Conservation (phyloP, 163 green algal species). For the Trebouxiophyceae sp. region DNA sequence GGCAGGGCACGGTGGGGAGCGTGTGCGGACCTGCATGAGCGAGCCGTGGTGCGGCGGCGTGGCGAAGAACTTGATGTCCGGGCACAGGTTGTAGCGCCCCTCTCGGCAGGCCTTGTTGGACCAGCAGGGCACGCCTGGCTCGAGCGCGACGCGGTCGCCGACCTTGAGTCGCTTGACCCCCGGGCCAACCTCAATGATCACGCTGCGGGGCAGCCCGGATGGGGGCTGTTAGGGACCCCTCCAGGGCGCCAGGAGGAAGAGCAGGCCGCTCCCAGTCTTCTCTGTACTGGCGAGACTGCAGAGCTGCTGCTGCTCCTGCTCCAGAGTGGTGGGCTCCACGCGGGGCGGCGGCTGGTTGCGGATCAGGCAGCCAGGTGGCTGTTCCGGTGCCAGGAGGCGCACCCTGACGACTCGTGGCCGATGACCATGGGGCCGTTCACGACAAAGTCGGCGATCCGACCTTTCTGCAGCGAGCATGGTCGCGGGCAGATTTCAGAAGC, state of each 20-base stretch:
- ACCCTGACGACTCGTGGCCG: constrained; percentile 50
- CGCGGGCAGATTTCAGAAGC: too few species aligned
- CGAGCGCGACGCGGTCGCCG: constrained; percentile 51
- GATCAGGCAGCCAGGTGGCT: neutral
- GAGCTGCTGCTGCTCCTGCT: neutral
- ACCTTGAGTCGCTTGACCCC: constrained; percentile 25
- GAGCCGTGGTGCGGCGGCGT: constrained; percentile 56
- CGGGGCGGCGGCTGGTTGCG: too few species aligned
- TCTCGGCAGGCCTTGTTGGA: constrained; percentile 27
- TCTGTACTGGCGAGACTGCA: too few species aligned
- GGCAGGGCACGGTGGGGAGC: too few species aligned
- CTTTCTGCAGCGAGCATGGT: constrained; percentile 14
- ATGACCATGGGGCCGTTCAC: constrained; percentile 55
- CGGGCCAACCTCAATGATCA: constrained; percentile 30
- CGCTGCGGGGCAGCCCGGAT: neutral
- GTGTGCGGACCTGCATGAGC: constrained; percentile 30
- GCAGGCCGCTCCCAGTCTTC: too few species aligned
- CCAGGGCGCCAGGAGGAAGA: too few species aligned
- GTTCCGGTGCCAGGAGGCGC: too few species aligned
- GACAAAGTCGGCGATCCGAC: constrained; percentile 47
- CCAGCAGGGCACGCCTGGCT: constrained; percentile 54
- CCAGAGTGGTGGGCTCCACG: neutral
- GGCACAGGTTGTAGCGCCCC: constrained; percentile 59
- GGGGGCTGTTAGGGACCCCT: too few species aligned
- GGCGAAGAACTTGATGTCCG: constrained; percentile 62